Evolutionary conservation across 208 protist species (phyloP).

Genomic region (Acanthamoeba royreba): DNA sequence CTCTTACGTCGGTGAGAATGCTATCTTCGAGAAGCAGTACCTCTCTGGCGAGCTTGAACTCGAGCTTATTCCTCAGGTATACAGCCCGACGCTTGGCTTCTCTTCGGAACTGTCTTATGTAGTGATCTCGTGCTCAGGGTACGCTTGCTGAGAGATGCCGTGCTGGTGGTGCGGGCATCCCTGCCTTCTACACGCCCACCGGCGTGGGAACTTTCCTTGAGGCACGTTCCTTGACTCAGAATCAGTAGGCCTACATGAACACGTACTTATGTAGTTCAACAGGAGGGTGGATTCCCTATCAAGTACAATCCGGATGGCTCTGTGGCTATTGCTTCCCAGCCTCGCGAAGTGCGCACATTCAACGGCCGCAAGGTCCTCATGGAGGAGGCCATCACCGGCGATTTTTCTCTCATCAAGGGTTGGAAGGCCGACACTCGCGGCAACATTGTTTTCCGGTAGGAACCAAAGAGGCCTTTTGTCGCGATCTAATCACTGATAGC

Average conservation of each 20-base stretch:
- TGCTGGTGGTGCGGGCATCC: conserved; percentile 94
- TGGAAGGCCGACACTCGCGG: conserved; percentile 89
- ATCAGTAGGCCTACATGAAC: not conserved
- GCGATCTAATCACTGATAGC: not conserved
- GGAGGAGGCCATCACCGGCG: conserved; percentile 88
- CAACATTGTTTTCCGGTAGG: conserved; percentile 68
- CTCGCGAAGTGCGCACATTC: conserved; percentile 88
- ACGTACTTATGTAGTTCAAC: conserved; percentile 56
- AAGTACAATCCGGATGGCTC: conserved; percentile 86
- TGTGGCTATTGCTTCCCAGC: conserved; percentile 80
- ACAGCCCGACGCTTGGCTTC: not conserved
- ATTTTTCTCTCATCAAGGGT: conserved; percentile 92
- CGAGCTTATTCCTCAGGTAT: conserved; percentile 90
- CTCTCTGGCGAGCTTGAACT: conserved; percentile 93
- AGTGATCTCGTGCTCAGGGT: conserved; percentile 69
- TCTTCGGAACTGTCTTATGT: not conserved
- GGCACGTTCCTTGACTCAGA: too few relatives aligned
- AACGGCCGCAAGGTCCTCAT: conserved; percentile 89
- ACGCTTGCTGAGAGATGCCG: conserved; percentile 93
- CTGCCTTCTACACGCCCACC: conserved; percentile 96
- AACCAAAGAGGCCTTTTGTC: not conserved
- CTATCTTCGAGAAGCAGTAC: conserved; percentile 90
- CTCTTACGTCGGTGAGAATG: conserved; percentile 95
- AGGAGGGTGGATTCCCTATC: conserved; percentile 88
- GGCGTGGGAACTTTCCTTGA: conserved; percentile 87